phyloP scores from a whole-genome alignment of 192 early-diverging fungal genomes.

The Geosiphon pyriformis region DNA sequence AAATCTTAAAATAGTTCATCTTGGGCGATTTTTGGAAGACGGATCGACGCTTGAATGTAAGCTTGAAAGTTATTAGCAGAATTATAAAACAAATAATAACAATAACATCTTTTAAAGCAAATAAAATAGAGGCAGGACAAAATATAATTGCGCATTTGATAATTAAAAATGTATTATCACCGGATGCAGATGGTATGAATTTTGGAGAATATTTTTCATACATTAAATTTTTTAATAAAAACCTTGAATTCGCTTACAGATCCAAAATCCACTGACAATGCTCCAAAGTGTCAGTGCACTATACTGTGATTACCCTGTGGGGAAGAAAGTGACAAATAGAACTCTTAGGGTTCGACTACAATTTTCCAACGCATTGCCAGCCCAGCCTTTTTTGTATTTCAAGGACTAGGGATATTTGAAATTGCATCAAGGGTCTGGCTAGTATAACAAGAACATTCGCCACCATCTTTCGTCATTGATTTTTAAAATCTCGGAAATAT shows the following conservation, averaged over 20 bases:
- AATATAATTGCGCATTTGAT: slow-evolving; percentile 43
- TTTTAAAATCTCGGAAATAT: no score
- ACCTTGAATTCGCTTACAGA: not conserved
- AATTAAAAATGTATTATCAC: slow-evolving; percentile 26
- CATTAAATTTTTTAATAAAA: not conserved
- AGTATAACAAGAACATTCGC: no score
- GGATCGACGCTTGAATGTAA: slow-evolving; percentile 36
- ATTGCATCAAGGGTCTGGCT: no score
- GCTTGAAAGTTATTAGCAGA: not conserved
- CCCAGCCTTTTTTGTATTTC: no score
- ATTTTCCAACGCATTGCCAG: no score
- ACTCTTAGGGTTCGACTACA: no score
- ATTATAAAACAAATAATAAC: not conserved
- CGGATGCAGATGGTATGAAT: slow-evolving; percentile 19
- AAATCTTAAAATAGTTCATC: slow-evolving; percentile 40
- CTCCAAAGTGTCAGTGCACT: slow-evolving; percentile 18
- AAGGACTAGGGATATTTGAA: no score
- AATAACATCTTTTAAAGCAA: slow-evolving; percentile 21
- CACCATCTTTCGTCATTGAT: no score
- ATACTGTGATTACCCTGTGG: slow-evolving; percentile 23
- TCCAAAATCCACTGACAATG: slow-evolving; percentile 11
- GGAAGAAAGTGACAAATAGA: no score
- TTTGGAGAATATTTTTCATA: not conserved
- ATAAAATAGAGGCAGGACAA: slow-evolving; percentile 38
- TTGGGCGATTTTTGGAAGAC: slow-evolving; percentile 43